phyloP scores from a whole-genome alignment of 73 alveolate species.

The Paramecium octaurelia region DNA sequence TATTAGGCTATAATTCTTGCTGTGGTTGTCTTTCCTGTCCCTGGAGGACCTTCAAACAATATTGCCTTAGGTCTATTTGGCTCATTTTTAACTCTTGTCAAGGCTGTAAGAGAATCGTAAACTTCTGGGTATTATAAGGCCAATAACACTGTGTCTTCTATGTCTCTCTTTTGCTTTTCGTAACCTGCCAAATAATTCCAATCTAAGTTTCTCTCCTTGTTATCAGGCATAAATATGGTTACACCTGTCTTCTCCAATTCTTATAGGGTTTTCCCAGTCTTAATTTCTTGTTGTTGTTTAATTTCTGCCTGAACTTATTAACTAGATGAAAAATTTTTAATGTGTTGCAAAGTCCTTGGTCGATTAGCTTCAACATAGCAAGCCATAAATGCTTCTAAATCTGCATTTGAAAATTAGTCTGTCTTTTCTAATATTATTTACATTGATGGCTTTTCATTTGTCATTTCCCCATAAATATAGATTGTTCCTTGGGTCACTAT shows the following conservation, averaged over 20 bases:
- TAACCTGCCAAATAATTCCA: constrained; percentile 96
- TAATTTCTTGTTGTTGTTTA: constrained; percentile 41
- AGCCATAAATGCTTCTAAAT: constrained; percentile 67
- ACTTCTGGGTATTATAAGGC: constrained; percentile 84
- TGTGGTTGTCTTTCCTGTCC: constrained; percentile 92
- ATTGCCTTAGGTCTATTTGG: constrained; percentile 90
- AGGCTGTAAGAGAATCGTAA: constrained; percentile 78
- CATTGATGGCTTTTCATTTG: constrained; percentile 69
- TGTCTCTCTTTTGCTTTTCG: constrained; percentile 82
- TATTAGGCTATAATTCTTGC: constrained; percentile 86
- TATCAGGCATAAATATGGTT: constrained; percentile 75
- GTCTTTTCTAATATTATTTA: constrained; percentile 74
- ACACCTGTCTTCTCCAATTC: constrained; percentile 77
- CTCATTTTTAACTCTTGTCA: constrained; percentile 86
- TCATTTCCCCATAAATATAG: constrained; percentile 76
- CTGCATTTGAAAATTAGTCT: constrained; percentile 70
- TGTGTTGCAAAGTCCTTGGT: not conserved
- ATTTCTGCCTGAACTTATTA: constrained; percentile 18
- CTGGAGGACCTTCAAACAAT: constrained; percentile 94
- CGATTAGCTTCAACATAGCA: constrained; percentile 75
- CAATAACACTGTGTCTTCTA: constrained; percentile 87
- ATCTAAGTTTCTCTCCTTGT: constrained; percentile 65
- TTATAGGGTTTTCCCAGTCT: constrained; percentile 8
- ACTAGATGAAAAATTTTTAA: not conserved
- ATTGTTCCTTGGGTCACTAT: constrained; percentile 67